Evolutionary conservation across 2,329 filamentous ascomycete species (phyloP), one percentile per base, ranked within the genome.

Genomic region (Cladosporium sp.): DNA sequence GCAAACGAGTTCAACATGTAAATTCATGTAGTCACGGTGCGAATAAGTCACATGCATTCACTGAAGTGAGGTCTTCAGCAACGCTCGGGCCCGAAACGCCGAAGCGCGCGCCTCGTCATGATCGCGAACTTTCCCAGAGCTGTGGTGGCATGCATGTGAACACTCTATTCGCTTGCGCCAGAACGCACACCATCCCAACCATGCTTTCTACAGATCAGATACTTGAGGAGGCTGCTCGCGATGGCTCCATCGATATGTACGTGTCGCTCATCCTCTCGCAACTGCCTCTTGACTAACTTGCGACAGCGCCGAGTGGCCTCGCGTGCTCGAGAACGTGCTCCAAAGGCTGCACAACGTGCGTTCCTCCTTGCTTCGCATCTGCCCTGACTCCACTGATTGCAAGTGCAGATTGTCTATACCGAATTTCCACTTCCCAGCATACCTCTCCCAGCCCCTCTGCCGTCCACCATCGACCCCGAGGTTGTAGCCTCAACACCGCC

Each of bases 351-450:
- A 93, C 68, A 77, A 81, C 67, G 80, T 83, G 68, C 60, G 68
- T 16, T 53, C 32, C 32, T 38, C 48, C 48, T 50, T 50, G 48
- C 48, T 32, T 50, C 40, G n/a, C 31, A 42, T 14, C 16, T 40
- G 31, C 40, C 8, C 16, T 3, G 14, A 37, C 31, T 14, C 42
- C 14, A 32, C 40, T 50, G 40, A 50, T 40, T 16, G n/a, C 40
- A 18, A 32, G 18, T 18, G 7, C 56, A 95, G 88, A 92, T 90
- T 60, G 81, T 87, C 38, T 80, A 81, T 68, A 77, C 83, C 66
- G 84, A 85, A 49, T 95, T 95, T 62, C 83, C 87, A 40, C 84
- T 86, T 61, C 87, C 87, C 9, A 76, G 74, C 49, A 70, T 82
- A 49, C 77, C 73, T 41, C 69, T 71, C 55, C 63, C 72, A 60